Conservation (phyloP, 495 filamentous ascomycete genomes). For the Aspergillus diversus region DNA sequence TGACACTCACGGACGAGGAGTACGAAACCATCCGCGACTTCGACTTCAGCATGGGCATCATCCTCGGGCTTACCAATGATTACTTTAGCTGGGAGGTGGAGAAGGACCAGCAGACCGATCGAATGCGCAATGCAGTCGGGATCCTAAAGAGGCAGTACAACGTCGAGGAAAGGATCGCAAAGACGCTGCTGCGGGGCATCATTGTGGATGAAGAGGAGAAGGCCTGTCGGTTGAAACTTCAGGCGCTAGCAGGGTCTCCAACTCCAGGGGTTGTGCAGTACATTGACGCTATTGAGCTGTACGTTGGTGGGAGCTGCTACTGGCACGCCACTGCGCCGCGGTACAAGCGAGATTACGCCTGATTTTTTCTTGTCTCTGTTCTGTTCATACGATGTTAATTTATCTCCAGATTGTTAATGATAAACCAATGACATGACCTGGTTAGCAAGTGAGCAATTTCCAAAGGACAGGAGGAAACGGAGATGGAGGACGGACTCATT, state of each 20-base stretch:
- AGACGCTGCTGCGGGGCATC: conserved; percentile 11
- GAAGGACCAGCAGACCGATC: conserved; percentile 16
- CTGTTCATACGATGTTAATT: background rate
- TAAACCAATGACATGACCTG: background rate
- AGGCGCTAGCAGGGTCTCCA: background rate
- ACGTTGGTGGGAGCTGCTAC: conserved; percentile 21
- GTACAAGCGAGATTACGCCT: background rate
- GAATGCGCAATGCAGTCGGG: conserved; percentile 14
- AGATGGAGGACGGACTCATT: too few relatives aligned
- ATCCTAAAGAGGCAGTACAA: conserved; percentile 17
- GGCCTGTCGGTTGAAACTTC: background rate
- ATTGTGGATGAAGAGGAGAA: conserved; percentile 13
- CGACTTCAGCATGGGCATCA: conserved; percentile 15
- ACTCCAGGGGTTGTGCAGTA: conserved; percentile 8
- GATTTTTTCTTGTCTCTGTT: background rate
- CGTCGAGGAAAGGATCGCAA: background rate
- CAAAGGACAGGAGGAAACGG: too few relatives aligned
- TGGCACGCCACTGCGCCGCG: conserved; percentile 18
- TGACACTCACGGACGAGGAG: conserved; percentile 5
- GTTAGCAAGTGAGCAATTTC: too few relatives aligned
- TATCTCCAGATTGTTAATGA: background rate
- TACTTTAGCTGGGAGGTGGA: conserved; percentile 19
- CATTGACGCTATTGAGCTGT: conserved; percentile 20
- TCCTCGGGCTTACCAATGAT: conserved; percentile 19
- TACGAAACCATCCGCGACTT: conserved; percentile 7